phyloP scores from a whole-genome alignment of 495 filamentous ascomycete genomes.

The Penicillium malachiteum region DNA sequence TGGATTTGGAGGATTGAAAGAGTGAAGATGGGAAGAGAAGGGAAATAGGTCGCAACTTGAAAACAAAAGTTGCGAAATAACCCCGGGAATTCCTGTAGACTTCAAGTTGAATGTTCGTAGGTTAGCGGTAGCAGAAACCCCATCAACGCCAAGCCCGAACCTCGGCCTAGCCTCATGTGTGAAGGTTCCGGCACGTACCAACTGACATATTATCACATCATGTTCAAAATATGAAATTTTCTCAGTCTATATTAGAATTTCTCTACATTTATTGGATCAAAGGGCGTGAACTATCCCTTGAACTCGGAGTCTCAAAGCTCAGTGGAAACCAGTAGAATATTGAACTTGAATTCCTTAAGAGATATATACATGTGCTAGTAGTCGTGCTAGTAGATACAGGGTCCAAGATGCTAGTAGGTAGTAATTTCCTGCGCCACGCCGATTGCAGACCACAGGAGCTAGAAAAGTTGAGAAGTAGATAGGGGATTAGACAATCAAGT shows the following conservation, averaged over 20 bases:
- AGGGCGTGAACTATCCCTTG: too few relatives aligned
- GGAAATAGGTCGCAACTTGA: too few relatives aligned
- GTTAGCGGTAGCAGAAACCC: not conserved
- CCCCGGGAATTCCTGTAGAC: too few relatives aligned
- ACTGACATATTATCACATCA: too few relatives aligned
- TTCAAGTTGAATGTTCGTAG: not conserved
- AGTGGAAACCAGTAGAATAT: too few relatives aligned
- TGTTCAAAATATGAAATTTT: too few relatives aligned
- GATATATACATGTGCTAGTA: constrained; percentile 4
- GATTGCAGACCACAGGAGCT: not conserved
- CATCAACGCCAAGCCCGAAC: constrained; percentile 22
- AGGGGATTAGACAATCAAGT: constrained; percentile 5
- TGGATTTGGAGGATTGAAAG: not conserved
- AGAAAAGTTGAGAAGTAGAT: not conserved
- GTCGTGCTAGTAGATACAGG: not conserved
- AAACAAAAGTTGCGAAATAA: too few relatives aligned
- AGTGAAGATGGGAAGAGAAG: not conserved
- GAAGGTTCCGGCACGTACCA: not conserved
- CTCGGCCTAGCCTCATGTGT: constrained; percentile 12
- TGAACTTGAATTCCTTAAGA: not conserved
- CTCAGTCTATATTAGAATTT: too few relatives aligned
- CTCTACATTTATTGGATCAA: too few relatives aligned
- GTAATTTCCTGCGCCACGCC: constrained; percentile 8
- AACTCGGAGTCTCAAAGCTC: too few relatives aligned
- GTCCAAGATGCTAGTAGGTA: not conserved